phyloP scores from a whole-genome alignment of 208 protist species.

The Crithidia thermophila region DNA sequence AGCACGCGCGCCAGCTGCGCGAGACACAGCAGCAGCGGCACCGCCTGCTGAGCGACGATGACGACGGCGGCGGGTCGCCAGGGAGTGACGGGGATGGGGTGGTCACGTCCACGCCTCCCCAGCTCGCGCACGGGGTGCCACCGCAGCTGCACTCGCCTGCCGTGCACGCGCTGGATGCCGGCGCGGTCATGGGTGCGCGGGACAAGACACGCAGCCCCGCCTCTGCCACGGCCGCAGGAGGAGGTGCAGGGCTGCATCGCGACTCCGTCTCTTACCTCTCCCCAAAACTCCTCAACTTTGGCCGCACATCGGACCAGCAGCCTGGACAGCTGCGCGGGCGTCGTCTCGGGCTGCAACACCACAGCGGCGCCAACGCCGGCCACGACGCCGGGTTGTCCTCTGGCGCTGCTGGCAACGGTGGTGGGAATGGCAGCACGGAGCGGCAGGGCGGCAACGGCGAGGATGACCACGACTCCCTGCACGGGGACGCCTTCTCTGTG shows the following conservation, averaged over 20 bases:
- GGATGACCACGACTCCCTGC: slow-evolving; percentile 11
- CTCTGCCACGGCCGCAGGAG: background rate
- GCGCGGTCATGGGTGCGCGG: no score
- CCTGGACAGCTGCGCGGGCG: slow-evolving; percentile 7
- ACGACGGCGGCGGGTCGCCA: slow-evolving; percentile 2
- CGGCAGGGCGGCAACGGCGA: slow-evolving; percentile 2
- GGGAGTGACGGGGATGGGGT: slow-evolving; percentile 10
- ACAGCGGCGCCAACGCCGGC: no score
- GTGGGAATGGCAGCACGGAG: background rate
- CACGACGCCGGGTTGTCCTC: background rate
- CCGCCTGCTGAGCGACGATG: slow-evolving; percentile 15
- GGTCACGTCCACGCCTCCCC: background rate
- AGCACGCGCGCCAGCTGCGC: slow-evolving; percentile 31
- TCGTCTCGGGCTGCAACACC: slow-evolving; percentile 15
- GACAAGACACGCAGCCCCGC: background rate
- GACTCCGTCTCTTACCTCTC: background rate
- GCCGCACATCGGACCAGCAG: background rate
- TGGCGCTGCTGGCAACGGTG: background rate
- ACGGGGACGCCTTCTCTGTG: slow-evolving; percentile 29
- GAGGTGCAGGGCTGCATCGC: background rate
- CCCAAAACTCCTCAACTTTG: slow-evolving; percentile 13
- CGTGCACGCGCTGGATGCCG: background rate
- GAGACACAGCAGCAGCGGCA: slow-evolving; percentile 36
- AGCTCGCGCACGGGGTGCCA: background rate
- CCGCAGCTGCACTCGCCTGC: background rate